Percentiles rank a stretch among this genome's conserved stretches.
These are phyloP conservation scores for Ganoderma resinaceum DNA, from an alignment of 1,284 basidiomycete species.

Conservation along the genomic window DNA sequence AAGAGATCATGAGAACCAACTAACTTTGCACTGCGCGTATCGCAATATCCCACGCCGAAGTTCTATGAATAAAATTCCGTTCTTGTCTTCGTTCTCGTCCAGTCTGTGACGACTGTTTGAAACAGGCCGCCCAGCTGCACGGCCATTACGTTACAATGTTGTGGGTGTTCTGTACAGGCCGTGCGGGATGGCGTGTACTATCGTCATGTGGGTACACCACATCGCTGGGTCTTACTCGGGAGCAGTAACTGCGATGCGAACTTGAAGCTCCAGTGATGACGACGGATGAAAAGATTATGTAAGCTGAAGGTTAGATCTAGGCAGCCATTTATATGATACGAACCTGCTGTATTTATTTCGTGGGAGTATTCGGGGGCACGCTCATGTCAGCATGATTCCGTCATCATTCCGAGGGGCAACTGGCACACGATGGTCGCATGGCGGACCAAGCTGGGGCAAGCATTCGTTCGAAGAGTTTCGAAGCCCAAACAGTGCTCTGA, in stretches of 20 bases:
- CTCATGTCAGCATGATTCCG: neutral
- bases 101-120: neutral
- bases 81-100: neutral
- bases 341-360: neutral
- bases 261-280: too few relatives aligned
- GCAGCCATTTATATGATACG: neutral
- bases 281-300: too few relatives aligned
- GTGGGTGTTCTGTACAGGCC: conserved; percentile 1
- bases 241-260: too few relatives aligned
- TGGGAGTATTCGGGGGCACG: neutral
- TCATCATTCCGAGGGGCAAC: conserved; percentile 15
- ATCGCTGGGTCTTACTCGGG: too few relatives aligned
- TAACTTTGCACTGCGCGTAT: neutral
- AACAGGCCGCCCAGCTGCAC: neutral
- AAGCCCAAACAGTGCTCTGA: neutral
- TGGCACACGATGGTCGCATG: neutral
- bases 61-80: neutral
- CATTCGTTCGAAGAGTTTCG: neutral
- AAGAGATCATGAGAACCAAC: neutral
- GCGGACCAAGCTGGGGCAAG: neutral
- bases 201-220: neutral
- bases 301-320: neutral
- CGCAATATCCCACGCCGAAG: neutral
- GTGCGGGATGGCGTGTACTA: neutral
- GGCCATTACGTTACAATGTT: neutral